Conservation (phyloP, 176 grass and related monocot genomes). For the Zoysia japonica region DNA sequence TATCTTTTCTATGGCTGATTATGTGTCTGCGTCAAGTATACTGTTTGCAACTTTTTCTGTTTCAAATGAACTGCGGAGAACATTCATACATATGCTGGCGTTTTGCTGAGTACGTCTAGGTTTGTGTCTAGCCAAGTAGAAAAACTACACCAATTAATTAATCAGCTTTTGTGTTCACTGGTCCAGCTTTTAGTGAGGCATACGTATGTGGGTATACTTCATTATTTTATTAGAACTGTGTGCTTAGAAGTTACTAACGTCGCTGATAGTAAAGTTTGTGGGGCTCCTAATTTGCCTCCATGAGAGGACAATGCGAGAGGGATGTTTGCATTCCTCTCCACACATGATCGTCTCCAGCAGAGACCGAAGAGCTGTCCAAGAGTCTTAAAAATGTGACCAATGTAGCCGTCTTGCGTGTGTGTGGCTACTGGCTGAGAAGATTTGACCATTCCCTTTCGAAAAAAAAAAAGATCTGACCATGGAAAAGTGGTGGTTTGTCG, state of each 20-base stretch:
- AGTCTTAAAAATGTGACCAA: neutral
- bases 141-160: neutral
- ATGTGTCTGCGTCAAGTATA: no score
- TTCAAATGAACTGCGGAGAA: no score
- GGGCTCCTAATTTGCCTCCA: constrained; percentile 19
- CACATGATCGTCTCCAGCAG: neutral
- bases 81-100: neutral
- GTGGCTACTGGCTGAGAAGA: neutral
- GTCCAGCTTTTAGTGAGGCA: no score
- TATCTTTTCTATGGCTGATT: no score
- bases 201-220: neutral
- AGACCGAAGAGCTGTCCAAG: neutral
- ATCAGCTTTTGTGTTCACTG: neutral
- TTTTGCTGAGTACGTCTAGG: neutral
- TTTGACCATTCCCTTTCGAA: no score
- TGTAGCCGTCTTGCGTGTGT: neutral
- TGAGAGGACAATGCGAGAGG: constrained; percentile 2
- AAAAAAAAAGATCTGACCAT: neutral
- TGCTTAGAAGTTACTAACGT: neutral
- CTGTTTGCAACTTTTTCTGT: no score
- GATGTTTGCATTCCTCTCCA: neutral
- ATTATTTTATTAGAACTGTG: neutral
- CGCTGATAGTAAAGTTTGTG: constrained; percentile 15
- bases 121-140: neutral
- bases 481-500: constrained; percentile 51